A percentile compares a stretch with the other conserved stretches of the same genome.
Evolutionary conservation across 23 red algal species (phyloP).

Genomic region (Chondrus crispus): DNA sequence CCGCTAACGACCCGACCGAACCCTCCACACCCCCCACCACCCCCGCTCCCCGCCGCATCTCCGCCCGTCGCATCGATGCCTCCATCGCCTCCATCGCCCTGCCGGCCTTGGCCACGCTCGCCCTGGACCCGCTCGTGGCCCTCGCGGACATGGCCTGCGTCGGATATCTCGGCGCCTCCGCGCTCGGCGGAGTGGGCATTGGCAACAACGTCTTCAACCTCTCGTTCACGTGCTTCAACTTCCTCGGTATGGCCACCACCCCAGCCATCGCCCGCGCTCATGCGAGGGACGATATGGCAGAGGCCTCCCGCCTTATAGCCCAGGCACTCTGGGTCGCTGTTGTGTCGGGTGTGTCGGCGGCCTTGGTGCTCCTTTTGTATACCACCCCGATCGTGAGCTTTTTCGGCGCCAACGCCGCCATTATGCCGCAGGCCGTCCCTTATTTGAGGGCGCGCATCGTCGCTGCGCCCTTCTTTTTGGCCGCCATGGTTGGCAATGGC

Average conservation of each 20-base stretch:
- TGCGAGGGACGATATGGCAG: slow-evolving; percentile 34
- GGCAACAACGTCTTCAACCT: slow-evolving; percentile 95
- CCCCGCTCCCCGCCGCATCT: not conserved
- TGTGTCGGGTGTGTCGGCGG: slow-evolving; percentile 63
- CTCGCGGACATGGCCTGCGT: slow-evolving; percentile 95
- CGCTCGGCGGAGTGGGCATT: slow-evolving; percentile 87
- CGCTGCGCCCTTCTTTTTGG: slow-evolving; percentile 83
- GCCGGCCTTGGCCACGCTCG: slow-evolving; percentile 85
- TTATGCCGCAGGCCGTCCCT: slow-evolving; percentile 66
- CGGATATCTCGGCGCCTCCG: slow-evolving; percentile 65
- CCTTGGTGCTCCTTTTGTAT: slow-evolving; percentile 37
- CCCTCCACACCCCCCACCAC: not conserved
- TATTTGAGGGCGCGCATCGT: slow-evolving; percentile 79
- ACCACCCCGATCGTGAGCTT: slow-evolving; percentile 63
- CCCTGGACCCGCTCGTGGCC: slow-evolving; percentile 90
- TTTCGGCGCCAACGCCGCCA: slow-evolving; percentile 82
- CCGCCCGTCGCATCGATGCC: slow-evolving; percentile 19
- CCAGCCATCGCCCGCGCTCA: slow-evolving; percentile 65
- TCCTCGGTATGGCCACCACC: slow-evolving; percentile 84
- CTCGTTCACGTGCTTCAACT: slow-evolving; percentile 89
- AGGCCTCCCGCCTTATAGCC: slow-evolving; percentile 72
- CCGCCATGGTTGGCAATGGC: slow-evolving; percentile 82
- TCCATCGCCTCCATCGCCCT: slow-evolving; percentile 56
- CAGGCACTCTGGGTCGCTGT: slow-evolving; percentile 85
- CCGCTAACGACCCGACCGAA: not conserved